A percentile compares a stretch with the other conserved stretches of the same genome.
Evolutionary conservation across 768 basidiomycete species (phyloP).

Genomic region (Collybia sp.): DNA sequence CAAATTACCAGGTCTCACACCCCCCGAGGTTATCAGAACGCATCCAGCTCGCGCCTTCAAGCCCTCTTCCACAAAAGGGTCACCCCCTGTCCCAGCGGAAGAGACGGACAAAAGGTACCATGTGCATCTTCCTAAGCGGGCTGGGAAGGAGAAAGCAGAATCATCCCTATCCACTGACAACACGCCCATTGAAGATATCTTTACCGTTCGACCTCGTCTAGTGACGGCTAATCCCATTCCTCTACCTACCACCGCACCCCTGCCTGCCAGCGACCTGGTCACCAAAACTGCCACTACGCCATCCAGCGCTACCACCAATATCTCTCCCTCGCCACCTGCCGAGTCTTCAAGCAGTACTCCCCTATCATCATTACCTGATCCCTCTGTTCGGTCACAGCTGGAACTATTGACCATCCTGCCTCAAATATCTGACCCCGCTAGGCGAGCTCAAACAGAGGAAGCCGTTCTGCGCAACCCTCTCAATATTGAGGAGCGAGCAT

Average conservation of each 20-base stretch:
- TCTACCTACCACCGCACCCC: slow-evolving; percentile 9
- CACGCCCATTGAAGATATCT: slow-evolving; percentile 47
- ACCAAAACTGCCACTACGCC: slow-evolving; percentile 3
- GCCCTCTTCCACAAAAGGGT: slow-evolving; percentile 13
- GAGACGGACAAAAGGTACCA: slow-evolving; percentile 40
- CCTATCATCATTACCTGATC: slow-evolving; percentile 19
- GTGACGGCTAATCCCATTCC: slow-evolving; percentile 31
- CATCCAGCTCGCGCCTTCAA: slow-evolving; percentile 6
- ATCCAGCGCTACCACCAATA: not conserved
- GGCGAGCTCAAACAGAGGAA: slow-evolving; percentile 40
- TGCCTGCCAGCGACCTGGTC: slow-evolving; percentile 9
- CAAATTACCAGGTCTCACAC: slow-evolving; percentile 50
- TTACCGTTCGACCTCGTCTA: slow-evolving; percentile 50
- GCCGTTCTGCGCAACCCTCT: slow-evolving; percentile 38
- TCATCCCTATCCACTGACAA: slow-evolving; percentile 25
- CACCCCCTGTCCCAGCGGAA: slow-evolving; percentile 22
- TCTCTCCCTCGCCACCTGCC: slow-evolving; percentile 8
- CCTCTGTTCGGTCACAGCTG: slow-evolving; percentile 29
- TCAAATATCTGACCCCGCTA: slow-evolving; percentile 26
- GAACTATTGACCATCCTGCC: slow-evolving; percentile 33
- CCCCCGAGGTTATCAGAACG: slow-evolving; percentile 29
- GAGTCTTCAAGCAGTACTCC: slow-evolving; percentile 4
- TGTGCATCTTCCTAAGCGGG: slow-evolving; percentile 49
- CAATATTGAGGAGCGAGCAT: slow-evolving; percentile 14
- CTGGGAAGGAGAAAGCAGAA: slow-evolving; percentile 29